Evolutionary conservation across 2,329 filamentous ascomycete genomes (phyloP), one percentile per base, ranked within the genome.

Genomic region (Cercospora janseana): DNA sequence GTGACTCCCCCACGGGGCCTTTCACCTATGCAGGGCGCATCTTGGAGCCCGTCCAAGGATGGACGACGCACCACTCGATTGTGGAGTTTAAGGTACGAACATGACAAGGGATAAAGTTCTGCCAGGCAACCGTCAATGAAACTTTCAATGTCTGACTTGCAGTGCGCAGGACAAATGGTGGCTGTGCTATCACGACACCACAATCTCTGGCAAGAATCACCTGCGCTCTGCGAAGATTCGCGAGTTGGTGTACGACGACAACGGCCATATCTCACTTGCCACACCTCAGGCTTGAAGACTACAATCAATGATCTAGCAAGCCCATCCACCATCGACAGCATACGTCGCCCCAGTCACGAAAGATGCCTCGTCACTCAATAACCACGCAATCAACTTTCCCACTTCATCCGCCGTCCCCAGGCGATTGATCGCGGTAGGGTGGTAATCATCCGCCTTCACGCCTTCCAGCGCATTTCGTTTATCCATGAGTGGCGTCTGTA

Each of bases 41-140:
- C 47, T 67, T 91, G 41, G 85, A 89, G 73, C 87, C 86, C 0
- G 87, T 91, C 4, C 68, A 86, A 20, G 86, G 87, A 1, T 91
- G 87, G 87, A 90, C 87, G 34, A 91, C 87, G 47, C 87, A 90
- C 70, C 87, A 90, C 67, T 87, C 82, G 3, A 85, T 91, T 58
- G 84, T 85, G 7, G 85, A 89, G 73, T 88, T 86, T 63, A 66
- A 80, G 68, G 41, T 44, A 18, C 10, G 41, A 31, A 8, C 6
- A 2, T 12, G 8, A 21, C n/a, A n/a, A n/a, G n/a, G n/a, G n/a
- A n/a, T n/a, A n/a, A n/a, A n/a, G n/a, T n/a, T n/a, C n/a, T n/a
- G n/a, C n/a, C n/a, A n/a, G n/a, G n/a, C n/a, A n/a, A n/a, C n/a
- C n/a, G n/a, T n/a, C n/a, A n/a, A n/a, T n/a, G n/a, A n/a, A n/a